Conservation (phyloP, 305 asterid species). For the Stenogyne calaminthoides region DNA sequence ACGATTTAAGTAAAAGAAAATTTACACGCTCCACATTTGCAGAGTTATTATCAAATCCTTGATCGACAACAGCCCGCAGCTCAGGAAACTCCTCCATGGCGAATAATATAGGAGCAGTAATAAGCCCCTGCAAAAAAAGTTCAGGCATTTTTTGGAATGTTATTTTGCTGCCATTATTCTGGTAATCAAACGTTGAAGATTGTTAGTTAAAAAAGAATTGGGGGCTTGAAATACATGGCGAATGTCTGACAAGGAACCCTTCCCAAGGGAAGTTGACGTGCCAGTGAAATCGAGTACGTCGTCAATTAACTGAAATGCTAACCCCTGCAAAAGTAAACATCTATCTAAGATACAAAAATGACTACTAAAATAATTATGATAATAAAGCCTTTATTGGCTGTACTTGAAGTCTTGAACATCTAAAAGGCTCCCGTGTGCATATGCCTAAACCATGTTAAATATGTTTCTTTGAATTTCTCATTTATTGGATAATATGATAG, state of each 20-base stretch:
- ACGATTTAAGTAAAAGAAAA: slow-evolving; percentile 10
- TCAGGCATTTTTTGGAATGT: slow-evolving; percentile 1
- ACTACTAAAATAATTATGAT: neutral
- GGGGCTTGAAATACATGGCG: slow-evolving; percentile 61
- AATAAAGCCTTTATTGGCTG: too few species aligned
- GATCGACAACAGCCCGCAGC: slow-evolving; percentile 62
- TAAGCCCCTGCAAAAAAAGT: slow-evolving; percentile 59
- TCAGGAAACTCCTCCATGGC: slow-evolving; percentile 95
- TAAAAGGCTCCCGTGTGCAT: too few species aligned
- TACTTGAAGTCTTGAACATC: too few species aligned
- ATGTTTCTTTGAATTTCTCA: neutral
- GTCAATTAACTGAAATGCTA: slow-evolving; percentile 93
- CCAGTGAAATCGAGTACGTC: slow-evolving; percentile 99
- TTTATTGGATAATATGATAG: neutral
- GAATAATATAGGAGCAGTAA: slow-evolving; percentile 90
- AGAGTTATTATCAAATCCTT: slow-evolving; percentile 83
- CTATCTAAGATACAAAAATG: neutral
- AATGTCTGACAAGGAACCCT: slow-evolving; percentile 93
- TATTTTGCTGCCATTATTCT: neutral
- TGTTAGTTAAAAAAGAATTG: neutral
- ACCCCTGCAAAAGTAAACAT: slow-evolving; percentile 59
- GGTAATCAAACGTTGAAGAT: neutral
- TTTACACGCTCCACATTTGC: slow-evolving; percentile 77
- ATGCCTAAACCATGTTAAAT: neutral
- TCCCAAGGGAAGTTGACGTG: slow-evolving; percentile 89